Evolutionary conservation across 192 early-diverging fungal species (phyloP).

Genomic region (Entophlyctis helioformis): DNA sequence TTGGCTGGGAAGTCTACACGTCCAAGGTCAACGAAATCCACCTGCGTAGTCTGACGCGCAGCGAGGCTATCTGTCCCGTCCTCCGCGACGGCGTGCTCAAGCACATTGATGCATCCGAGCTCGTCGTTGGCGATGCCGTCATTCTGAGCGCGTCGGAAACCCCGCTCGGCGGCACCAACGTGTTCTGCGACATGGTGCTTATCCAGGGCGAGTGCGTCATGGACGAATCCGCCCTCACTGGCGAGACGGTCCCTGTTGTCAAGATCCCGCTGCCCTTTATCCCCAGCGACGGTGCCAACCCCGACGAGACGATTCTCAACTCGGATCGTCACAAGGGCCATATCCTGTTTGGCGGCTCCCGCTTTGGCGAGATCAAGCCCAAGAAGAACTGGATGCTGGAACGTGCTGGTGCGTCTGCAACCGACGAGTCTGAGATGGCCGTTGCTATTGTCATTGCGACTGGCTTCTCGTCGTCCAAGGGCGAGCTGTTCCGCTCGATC

Average conservation of each 20-base stretch:
- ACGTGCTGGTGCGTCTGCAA: too few species aligned
- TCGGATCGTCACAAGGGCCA: slow-evolving; percentile 12
- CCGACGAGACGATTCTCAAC: neutral
- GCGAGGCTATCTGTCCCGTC: neutral
- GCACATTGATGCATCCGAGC: slow-evolving; percentile 4
- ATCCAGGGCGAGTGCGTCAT: slow-evolving; percentile 24
- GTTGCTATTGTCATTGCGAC: slow-evolving; percentile 28
- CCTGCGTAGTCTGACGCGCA: slow-evolving; percentile 12
- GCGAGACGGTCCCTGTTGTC: slow-evolving; percentile 24
- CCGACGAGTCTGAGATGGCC: neutral
- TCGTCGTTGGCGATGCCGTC: slow-evolving; percentile 32
- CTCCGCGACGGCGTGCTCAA: slow-evolving; percentile 7
- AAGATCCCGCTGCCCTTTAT: slow-evolving; percentile 13
- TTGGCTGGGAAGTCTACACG: slow-evolving; percentile 27
- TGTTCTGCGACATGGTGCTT: slow-evolving; percentile 24
- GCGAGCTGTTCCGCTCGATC: slow-evolving; percentile 30
- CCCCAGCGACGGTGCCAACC: neutral
- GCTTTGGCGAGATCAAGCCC: slow-evolving; percentile 4
- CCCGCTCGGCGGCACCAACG: neutral
- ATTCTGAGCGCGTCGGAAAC: slow-evolving; percentile 1
- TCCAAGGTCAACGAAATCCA: slow-evolving; percentile 23
- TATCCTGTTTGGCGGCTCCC: slow-evolving; percentile 23
- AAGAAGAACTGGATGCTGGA: slow-evolving; percentile 1
- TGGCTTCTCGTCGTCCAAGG: slow-evolving; percentile 29
- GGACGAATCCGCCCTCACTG: slow-evolving; percentile 28